Percentiles rank a stretch among this genome's conserved stretches.
Conservation (phyloP, 345 rosid genomes). For the Arabidopsis thaliana region DNA sequence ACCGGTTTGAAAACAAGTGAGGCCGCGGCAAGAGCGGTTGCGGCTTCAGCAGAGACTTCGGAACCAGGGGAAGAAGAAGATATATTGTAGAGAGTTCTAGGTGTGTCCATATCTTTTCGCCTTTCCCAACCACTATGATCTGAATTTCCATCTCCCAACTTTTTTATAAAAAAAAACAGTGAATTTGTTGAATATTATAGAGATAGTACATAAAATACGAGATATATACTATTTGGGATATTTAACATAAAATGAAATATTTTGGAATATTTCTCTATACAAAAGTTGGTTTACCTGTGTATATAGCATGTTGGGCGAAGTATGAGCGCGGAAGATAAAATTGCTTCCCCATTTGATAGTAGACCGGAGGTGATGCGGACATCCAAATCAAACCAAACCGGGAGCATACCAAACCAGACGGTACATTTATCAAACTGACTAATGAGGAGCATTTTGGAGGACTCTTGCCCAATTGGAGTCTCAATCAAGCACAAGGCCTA, state of each 20-base stretch:
- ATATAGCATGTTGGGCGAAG: conserved; percentile 72
- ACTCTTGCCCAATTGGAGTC: too few relatives aligned
- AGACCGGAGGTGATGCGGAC: conserved; percentile 32
- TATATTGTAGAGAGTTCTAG: conserved; percentile 70
- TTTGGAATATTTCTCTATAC: too few relatives aligned
- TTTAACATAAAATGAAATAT: too few relatives aligned
- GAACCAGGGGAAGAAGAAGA: conserved; percentile 66
- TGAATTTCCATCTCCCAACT: conserved; percentile 89
- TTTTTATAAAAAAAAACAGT: neutral
- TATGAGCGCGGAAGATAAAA: conserved; percentile 64
- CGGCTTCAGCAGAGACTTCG: conserved; percentile 81
- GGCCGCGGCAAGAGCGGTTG: conserved; percentile 89
- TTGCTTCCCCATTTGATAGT: conserved; percentile 81
- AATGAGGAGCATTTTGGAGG: too few relatives aligned
- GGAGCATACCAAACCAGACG: too few relatives aligned
- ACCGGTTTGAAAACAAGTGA: conserved; percentile 59
- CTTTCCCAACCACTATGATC: conserved; percentile 94
- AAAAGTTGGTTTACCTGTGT: conserved; percentile 58
- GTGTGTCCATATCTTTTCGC: conserved; percentile 94
- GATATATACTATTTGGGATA: neutral
- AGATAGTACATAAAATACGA: neutral
- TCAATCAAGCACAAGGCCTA: too few relatives aligned
- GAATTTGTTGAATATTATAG: neutral
- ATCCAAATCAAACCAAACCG: too few relatives aligned
- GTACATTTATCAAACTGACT: too few relatives aligned